A percentile compares a stretch with the other conserved stretches of the same genome.
phyloP scores from a whole-genome alignment of 2,329 filamentous ascomycete genomes.

The Plenodomus biglobosus region DNA sequence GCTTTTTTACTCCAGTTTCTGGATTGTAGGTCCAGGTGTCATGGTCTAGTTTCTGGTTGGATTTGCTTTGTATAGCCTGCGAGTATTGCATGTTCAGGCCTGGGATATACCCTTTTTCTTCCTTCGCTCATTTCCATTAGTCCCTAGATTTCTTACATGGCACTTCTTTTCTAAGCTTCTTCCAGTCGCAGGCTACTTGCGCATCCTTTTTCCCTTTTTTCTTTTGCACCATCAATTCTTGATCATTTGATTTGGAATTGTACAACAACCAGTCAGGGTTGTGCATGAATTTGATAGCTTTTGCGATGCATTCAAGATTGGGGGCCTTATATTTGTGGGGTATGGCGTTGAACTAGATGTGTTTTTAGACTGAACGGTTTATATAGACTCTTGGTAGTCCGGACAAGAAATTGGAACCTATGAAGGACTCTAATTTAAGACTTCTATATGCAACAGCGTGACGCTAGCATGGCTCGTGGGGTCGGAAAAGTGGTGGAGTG shows the following conservation, averaged over 20 bases:
- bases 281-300: background rate
- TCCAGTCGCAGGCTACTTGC: background rate
- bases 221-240: background rate
- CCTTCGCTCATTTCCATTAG: constrained; percentile 2
- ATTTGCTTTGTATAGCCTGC: constrained; percentile 3
- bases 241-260: no score
- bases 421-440: no score
- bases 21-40: no score
- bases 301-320: background rate
- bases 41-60: background rate
- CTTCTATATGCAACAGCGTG: no score
- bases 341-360: background rate
- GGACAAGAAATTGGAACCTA: no score
- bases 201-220: no score
- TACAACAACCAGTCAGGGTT: no score
- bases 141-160: background rate
- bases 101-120: constrained; percentile 11
- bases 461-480: no score
- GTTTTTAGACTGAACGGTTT: background rate
- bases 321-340: background rate
- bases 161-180: background rate
- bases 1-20: no score
- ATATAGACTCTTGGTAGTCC: background rate
- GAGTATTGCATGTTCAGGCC: constrained; percentile 12
- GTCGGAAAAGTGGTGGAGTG: no score